Base-by-base conservation (phyloP, 83 land plant genomes). In the Thuja plicata region DNA sequence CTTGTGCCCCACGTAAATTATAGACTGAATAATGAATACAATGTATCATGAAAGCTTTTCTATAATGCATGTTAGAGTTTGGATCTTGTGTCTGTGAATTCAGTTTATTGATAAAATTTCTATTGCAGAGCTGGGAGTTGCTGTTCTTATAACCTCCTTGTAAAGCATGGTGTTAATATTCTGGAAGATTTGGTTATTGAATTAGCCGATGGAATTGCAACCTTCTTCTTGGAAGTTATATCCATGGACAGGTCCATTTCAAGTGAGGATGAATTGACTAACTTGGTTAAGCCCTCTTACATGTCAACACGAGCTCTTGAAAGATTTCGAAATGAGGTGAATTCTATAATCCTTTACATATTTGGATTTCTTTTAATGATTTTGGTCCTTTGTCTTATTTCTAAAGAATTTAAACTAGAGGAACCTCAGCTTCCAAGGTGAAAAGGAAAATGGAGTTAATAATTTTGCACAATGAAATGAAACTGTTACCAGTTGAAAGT, bases 141-240 rank as follows among this genome's bases (percentile, higher is more conserved):
- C 71, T 95, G 92, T 88, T 91, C 88, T 84, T 37, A 48, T 16
- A 91, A 88, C 50, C 71, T 95, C 70, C 86, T 91, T 88, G 84
- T 19, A 35, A 46, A 74, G 57, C 87, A 94, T 88, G 92, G 91
- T 87, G 81, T 91, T 87, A 87, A 91, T 86, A 92, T 95, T 50
- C 92, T 95, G 87, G 96, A 95, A 92, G 96, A 95, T 89, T 86
- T 95, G 92, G 88, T 95, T 80, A 91, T 94, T 84, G 89, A 88
- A 27, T 81, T 95, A 87, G 96, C 96, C n/a, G 96, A 95, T 93
- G 94, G 94, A 86, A 92, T 95, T 70, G 92, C 94, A 86, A 92
- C 87, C 87, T 86, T 88, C 16, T 94, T 89, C 87, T 87, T 95
- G 88, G 94, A 95, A 91, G 91, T 94, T 80, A 94, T 94, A 80